Evolutionary conservation across 2,329 filamentous ascomycete species (phyloP).

Genomic region (Penicillium sp.): DNA sequence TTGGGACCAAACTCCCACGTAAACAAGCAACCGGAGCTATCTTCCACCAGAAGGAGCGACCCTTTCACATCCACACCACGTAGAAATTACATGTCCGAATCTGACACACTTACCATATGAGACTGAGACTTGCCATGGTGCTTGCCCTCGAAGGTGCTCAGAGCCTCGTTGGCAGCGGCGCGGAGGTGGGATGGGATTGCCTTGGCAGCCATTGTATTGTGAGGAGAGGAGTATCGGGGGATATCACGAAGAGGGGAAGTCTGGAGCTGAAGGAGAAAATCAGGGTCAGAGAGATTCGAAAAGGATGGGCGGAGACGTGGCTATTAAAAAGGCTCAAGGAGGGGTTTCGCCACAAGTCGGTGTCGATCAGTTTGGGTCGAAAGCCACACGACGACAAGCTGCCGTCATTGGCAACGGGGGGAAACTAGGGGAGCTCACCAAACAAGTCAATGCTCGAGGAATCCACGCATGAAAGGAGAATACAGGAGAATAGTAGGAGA

Average conservation of each 20-base stretch:
- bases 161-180: conserved; percentile 48
- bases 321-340: conserved; percentile 4
- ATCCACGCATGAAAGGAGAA: too few relatives aligned
- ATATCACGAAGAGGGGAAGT: conserved; percentile 5
- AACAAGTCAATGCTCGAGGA: conserved; percentile 2
- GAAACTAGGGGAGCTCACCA: conserved; percentile 1
- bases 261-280: background rate
- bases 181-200: conserved; percentile 78
- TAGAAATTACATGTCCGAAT: too few relatives aligned
- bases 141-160: conserved; percentile 40
- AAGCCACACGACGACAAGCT: conserved; percentile 25
- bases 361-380: conserved; percentile 23
- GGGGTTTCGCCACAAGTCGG: conserved; percentile 21
- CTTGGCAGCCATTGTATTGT: conserved; percentile 61
- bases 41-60: background rate
- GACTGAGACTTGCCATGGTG: conserved; percentile 53
- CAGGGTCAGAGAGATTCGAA: background rate
- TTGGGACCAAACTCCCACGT: background rate
- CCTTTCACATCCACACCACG: background rate
- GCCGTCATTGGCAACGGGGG: conserved; percentile 25
- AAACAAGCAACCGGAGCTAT: conserved; percentile 4
- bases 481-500: conserved; percentile 11
- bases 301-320: conserved; percentile 9
- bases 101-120: conserved; percentile 47
- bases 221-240: background rate